Percentiles rank a stretch among this genome's conserved stretches.
phyloP scores from a whole-genome alignment of 345 rosid species.

The Barbarea vulgaris region DNA sequence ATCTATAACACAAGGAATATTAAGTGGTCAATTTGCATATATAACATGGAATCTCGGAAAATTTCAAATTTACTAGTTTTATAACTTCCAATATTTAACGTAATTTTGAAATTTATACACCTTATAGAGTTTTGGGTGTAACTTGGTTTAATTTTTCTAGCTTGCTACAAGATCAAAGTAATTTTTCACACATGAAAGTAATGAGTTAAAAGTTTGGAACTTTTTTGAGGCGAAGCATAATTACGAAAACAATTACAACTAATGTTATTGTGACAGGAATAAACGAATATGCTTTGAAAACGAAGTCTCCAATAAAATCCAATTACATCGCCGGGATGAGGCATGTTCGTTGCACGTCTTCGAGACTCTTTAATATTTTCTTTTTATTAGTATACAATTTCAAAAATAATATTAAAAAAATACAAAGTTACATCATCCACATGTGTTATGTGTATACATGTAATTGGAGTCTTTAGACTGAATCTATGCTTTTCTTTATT shows the following conservation, averaged over 20 bases:
- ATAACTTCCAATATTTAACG: background rate
- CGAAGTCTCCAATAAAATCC: slow-evolving; percentile 23
- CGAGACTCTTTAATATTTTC: background rate
- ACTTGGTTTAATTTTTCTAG: background rate
- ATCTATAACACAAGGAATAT: background rate
- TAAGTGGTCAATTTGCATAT: background rate
- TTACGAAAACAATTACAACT: slow-evolving; percentile 1
- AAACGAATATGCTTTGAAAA: slow-evolving; percentile 40
- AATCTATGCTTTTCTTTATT: slow-evolving; percentile 1
- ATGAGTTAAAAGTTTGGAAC: background rate
- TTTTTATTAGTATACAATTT: background rate
- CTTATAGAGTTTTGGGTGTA: background rate
- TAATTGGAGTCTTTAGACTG: slow-evolving; percentile 22
- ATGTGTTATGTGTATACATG: slow-evolving; percentile 19
- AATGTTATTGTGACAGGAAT: slow-evolving; percentile 14
- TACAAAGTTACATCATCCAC: slow-evolving; percentile 20
- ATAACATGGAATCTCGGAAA: background rate
- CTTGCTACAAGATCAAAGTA: background rate
- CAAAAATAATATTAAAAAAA: background rate
- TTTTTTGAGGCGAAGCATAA: background rate
- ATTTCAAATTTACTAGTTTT: background rate
- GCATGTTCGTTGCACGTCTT: slow-evolving; percentile 42
- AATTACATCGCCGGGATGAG: slow-evolving; percentile 12
- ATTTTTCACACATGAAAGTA: background rate
- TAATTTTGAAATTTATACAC: background rate